Evolutionary conservation across 345 rosid species (phyloP).

Genomic region (Citrus mangshanensis): DNA sequence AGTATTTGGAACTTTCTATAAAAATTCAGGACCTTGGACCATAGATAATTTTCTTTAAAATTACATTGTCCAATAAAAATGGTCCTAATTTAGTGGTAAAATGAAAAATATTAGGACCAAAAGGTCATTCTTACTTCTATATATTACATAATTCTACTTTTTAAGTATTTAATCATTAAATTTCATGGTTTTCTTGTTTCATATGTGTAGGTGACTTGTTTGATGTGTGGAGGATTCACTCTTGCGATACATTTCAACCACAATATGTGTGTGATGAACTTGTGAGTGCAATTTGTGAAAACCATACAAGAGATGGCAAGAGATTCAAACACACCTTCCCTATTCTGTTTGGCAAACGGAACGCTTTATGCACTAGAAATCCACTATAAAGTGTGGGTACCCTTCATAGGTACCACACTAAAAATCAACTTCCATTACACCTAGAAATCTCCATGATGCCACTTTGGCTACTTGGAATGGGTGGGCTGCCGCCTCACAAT

Average conservation of each 20-base stretch:
- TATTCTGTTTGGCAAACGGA: slow-evolving; percentile 12
- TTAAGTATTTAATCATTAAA: background rate
- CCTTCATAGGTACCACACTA: background rate
- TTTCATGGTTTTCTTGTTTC: background rate
- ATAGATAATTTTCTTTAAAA: background rate
- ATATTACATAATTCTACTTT: too few relatives aligned
- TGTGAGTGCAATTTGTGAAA: background rate
- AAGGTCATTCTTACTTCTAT: too few relatives aligned
- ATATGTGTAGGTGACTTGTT: background rate
- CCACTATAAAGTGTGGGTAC: background rate
- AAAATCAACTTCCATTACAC: background rate
- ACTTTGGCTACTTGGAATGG: too few relatives aligned
- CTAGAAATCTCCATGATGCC: background rate
- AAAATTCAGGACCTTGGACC: background rate
- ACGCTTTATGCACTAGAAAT: background rate
- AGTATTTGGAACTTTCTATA: too few relatives aligned
- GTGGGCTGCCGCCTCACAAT: too few relatives aligned
- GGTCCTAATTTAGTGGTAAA: too few relatives aligned
- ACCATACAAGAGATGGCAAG: slow-evolving; percentile 3
- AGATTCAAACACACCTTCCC: background rate
- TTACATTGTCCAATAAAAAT: too few relatives aligned
- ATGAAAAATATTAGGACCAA: too few relatives aligned
- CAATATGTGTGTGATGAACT: background rate
- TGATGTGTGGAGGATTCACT: too few relatives aligned
- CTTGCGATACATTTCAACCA: slow-evolving; percentile 1